Base-by-base conservation (phyloP, 140 eudicot species). In the Oenanthe javanica region DNA sequence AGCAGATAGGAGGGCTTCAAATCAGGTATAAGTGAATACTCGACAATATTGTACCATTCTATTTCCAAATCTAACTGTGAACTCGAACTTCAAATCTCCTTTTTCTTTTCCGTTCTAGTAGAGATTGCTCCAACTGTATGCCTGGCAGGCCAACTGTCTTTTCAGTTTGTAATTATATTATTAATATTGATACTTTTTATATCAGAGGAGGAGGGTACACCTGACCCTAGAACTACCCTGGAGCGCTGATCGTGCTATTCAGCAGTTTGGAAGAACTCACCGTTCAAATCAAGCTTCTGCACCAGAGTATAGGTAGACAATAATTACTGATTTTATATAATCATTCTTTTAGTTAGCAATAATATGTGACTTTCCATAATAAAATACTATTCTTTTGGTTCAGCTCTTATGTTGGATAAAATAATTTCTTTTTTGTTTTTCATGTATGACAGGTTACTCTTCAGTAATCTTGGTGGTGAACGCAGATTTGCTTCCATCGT, bases 221-320 rank as follows among this genome's bases (percentile, higher is more conserved):
- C 38, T 96, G 81, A 96, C 99, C 83, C 82, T 96, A 79, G 99
- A 96, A 85, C 84, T 96, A 72, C 99, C 99, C 40, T 96, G 99
- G 99, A 93, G 99, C 81, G 99, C 99, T 77, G 99, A 96, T 79
- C 87, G 98, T 81, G 99, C 99, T 57, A 96, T 96, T 83, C 99
- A 96, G 87, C 99, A 96, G 79, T 93, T 93, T 88, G 99, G 99
- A 75, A 88, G 99, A 88, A 96, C 99, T 78, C 98, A 96, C 69
- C 91, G 99, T 45, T 96, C 99, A 31, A 96, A 96, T 86, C 99
- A 96, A 88, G 91, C 99, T 77, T 96, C 98, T 31, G 98, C 99
- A 61, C 99, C 99, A 4, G 96, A 96, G 85, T 96, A 95, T 83
- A 86, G 97, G 99, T 94, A 80, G 76, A 76, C 54, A 77, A 72